Percentiles rank a stretch among this genome's conserved stretches.
These are phyloP conservation scores for Termitomyces sp. DNA, from an alignment of 768 basidiomycete species.

Conservation along the genomic window DNA sequence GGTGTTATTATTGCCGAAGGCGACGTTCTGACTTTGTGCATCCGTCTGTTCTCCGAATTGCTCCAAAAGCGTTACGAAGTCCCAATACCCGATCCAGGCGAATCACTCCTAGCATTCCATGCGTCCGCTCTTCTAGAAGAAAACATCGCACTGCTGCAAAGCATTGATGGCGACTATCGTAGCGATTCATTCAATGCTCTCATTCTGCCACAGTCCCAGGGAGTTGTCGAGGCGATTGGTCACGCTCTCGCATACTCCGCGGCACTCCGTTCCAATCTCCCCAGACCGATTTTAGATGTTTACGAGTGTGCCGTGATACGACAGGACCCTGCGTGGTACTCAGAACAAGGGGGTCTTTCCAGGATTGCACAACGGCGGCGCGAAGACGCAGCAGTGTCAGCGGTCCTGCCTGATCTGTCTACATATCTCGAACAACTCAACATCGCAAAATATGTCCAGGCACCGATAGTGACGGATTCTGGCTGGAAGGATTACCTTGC, in stretches of 20 bases:
- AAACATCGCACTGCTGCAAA: constrained; percentile 32
- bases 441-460: constrained; percentile 45
- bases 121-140: constrained; percentile 40
- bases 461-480: constrained; percentile 47
- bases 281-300: constrained; percentile 45
- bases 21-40: constrained; percentile 45
- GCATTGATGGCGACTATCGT: constrained; percentile 39
- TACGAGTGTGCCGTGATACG: constrained; percentile 50
- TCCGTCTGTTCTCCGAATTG: constrained; percentile 54
- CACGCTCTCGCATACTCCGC: constrained; percentile 58
- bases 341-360: constrained; percentile 43
- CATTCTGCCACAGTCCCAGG: constrained; percentile 50
- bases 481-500: constrained; percentile 43
- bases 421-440: constrained; percentile 35
- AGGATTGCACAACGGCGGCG: constrained; percentile 42
- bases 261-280: constrained; percentile 36
- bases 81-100: constrained; percentile 41
- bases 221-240: constrained; percentile 54
- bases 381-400: constrained; percentile 40
- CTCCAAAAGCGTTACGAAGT: constrained; percentile 49
- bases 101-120: constrained; percentile 51
- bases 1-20: constrained; percentile 61
- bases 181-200: constrained; percentile 46
- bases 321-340: constrained; percentile 56
- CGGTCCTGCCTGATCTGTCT: constrained; percentile 37